phyloP scores from a whole-genome alignment of 2,329 filamentous ascomycete species.

The Colletotrichum cuscutae region DNA sequence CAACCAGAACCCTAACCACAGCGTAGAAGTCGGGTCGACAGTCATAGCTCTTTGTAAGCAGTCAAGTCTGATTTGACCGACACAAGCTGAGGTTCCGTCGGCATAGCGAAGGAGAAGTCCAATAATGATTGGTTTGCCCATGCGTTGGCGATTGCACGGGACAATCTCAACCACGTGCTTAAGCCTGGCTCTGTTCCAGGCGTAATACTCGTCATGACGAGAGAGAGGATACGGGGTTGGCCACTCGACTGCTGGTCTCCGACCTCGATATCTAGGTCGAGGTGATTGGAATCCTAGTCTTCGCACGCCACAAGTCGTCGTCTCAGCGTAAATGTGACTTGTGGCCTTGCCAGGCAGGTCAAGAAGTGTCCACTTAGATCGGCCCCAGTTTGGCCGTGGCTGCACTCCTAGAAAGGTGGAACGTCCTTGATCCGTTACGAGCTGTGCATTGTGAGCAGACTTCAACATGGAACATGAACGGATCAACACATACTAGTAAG shows the following conservation, averaged over 20 bases:
- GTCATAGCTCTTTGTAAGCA: not conserved
- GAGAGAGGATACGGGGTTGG: no score
- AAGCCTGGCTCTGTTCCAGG: not conserved
- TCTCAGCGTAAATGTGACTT: not conserved
- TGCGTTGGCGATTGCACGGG: not conserved
- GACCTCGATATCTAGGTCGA: no score
- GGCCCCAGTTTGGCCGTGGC: not conserved
- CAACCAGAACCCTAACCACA: conserved; percentile 1
- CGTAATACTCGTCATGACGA: no score
- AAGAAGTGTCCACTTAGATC: not conserved
- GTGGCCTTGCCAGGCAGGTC: not conserved
- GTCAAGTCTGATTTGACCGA: not conserved
- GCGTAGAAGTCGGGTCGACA: no score
- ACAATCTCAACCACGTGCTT: not conserved
- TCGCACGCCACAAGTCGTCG: not conserved
- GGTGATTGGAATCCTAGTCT: not conserved
- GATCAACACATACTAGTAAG: not conserved
- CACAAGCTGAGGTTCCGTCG: not conserved
- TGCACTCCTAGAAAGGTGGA: not conserved
- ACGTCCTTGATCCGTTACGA: not conserved
- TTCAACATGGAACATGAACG: no score
- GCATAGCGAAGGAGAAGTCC: not conserved
- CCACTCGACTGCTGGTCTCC: no score
- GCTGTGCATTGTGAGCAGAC: not conserved
- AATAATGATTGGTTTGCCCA: not conserved